Percentiles rank a stretch among this genome's conserved stretches.
Evolutionary conservation across 169 alveolate species (phyloP).

Genomic region (Plasmodium ovale): DNA sequence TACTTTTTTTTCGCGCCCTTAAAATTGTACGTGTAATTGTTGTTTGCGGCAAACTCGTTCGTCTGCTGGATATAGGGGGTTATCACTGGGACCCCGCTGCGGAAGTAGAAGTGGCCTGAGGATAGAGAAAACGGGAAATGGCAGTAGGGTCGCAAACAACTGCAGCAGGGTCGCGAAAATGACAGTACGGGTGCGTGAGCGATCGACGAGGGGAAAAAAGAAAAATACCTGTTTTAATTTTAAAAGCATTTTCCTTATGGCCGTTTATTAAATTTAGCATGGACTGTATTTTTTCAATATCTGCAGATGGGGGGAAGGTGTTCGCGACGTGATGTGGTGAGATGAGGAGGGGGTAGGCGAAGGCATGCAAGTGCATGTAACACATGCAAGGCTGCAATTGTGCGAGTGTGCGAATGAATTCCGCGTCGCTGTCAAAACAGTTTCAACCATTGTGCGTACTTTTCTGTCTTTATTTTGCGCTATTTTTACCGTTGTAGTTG

Average conservation of each 20-base stretch:
- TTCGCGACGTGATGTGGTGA: not conserved
- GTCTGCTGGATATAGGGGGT: conserved; percentile 73
- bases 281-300: conserved; percentile 75
- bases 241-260: conserved; percentile 76
- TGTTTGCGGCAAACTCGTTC: conserved; percentile 74
- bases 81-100: conserved; percentile 72
- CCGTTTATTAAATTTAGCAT: conserved; percentile 74
- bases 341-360: too few relatives aligned
- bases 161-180: not conserved
- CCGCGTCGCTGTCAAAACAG: not conserved
- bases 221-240: conserved; percentile 67
- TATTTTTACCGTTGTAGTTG: conserved; percentile 65
- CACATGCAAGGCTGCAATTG: too few relatives aligned
- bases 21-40: conserved; percentile 69
- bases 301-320: not conserved
- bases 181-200: too few relatives aligned
- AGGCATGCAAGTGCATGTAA: too few relatives aligned
- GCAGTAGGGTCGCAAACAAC: not conserved
- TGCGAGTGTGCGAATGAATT: too few relatives aligned
- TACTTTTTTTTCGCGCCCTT: conserved; percentile 56
- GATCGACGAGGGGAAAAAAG: not conserved
- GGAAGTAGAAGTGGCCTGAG: conserved; percentile 68
- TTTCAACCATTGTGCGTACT: not conserved
- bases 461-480: not conserved
- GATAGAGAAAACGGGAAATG: not conserved